Conservation (phyloP, 2,329 filamentous ascomycete species). For the Alternaria gansuensis region DNA sequence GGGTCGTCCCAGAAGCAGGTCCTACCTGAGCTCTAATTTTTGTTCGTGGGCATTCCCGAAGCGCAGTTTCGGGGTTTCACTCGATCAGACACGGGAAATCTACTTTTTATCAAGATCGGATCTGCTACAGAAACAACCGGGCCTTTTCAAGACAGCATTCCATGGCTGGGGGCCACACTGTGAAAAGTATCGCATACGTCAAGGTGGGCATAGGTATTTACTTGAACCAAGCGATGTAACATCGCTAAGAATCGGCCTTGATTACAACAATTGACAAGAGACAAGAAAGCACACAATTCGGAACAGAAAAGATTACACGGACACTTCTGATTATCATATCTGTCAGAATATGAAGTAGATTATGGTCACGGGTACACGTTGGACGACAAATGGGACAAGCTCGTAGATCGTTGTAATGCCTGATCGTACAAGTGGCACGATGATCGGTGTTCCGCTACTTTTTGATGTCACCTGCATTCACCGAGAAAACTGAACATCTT, state of each 20-base stretch:
- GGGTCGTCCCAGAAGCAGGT: not conserved
- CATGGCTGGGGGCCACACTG: not conserved
- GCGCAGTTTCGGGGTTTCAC: not conserved
- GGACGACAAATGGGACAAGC: not conserved
- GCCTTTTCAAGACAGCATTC: not conserved
- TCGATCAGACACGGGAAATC: not conserved
- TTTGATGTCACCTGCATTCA: too few species aligned
- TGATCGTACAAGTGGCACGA: not conserved
- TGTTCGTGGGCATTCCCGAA: not conserved
- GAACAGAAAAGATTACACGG: not conserved
- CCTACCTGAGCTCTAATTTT: not conserved
- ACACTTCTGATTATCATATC: not conserved
- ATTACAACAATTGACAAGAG: not conserved
- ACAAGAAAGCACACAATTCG: not conserved
- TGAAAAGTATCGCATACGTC: not conserved
- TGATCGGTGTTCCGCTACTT: not conserved
- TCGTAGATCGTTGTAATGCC: not conserved
- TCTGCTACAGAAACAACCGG: not conserved
- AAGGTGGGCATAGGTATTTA: not conserved
- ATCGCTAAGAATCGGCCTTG: not conserved
- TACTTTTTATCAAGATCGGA: not conserved
- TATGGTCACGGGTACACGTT: not conserved
- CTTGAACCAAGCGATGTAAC: not conserved
- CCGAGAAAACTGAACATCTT: too few species aligned
- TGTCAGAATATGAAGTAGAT: not conserved